Conservation (phyloP, 2,329 filamentous ascomycete species). For the Juglanconis juglandina region DNA sequence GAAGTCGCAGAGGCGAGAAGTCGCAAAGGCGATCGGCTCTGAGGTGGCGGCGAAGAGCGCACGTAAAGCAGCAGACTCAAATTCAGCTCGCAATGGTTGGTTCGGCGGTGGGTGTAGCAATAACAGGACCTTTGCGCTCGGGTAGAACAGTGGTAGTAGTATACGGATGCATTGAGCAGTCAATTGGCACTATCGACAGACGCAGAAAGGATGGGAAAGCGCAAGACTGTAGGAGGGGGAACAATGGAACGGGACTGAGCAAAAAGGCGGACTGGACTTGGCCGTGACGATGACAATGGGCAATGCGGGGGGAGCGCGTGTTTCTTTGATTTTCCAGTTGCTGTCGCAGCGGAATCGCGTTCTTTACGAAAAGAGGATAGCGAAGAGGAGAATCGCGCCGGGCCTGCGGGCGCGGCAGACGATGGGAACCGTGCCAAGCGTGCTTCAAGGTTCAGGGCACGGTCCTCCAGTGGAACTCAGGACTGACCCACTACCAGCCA, state of each 20-base stretch:
- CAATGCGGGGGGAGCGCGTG: conserved; percentile 1
- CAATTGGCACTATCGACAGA: background rate
- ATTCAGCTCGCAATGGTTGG: conserved; percentile 8
- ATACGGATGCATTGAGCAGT: conserved; percentile 17
- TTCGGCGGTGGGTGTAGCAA: background rate
- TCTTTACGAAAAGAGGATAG: conserved; percentile 11
- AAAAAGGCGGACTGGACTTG: background rate
- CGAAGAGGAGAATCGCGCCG: conserved; percentile 7
- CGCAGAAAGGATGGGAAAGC: background rate
- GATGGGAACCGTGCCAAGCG: background rate
- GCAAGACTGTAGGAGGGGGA: background rate
- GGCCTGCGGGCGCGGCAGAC: conserved; percentile 4
- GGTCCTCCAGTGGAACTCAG: background rate
- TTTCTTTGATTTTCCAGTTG: background rate
- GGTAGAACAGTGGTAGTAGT: background rate
- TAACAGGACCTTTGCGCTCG: conserved; percentile 1
- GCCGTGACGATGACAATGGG: background rate
- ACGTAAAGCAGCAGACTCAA: background rate
- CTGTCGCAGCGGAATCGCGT: conserved; percentile 6
- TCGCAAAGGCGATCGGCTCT: background rate
- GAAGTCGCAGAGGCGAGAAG: background rate
- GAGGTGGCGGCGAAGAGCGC: conserved; percentile 5
- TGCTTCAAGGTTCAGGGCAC: background rate
- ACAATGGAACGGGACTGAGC: conserved; percentile 4
- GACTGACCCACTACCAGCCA: background rate